Evolutionary conservation across 306 rosid species (phyloP), one percentile per base, ranked within the genome.

Genomic region (Crotalaria pallida): DNA sequence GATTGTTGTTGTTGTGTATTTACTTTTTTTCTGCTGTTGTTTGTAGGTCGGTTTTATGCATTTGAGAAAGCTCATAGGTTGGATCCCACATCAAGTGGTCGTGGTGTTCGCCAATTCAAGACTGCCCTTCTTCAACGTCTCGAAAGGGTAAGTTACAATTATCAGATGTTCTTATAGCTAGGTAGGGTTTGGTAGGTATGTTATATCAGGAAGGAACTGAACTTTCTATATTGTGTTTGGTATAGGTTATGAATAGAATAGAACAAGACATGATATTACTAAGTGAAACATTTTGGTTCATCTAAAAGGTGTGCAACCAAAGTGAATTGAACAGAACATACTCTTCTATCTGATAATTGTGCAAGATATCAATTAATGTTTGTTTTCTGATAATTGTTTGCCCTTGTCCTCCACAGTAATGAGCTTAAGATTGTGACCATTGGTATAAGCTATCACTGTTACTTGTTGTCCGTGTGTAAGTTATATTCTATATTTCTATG

Each of bases 101-200:
- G 99, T 48, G 99, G 99, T 70, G 99, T 94, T 67, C 94, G 99
- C 9, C 99, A 94, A 78, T 94, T 94, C 85, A 94, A 94, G 79
- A 94, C 99, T 7, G 95, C 97, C 6, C 96, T 94, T 61, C 97
- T 94, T 84, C 99, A 91, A 26, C 90, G 99, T 18, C 99, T 94
- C 58, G 98, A 90, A 84, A 82, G 97, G 84, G 98, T 93, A 70
- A 75, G 78, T 29, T 29, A 29, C 34, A 9, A 21, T 58, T 58
- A 12, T 7, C 57, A 1, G 48, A 13, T 5, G 22, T 36, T n/a
- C 26, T 29, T 15, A 10, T 10, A 51, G 15, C 45, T n/a, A n/a
- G n/a, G n/a, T n/a, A n/a, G n/a, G n/a, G n/a, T n/a, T n/a, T n/a
- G n/a, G n/a, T n/a, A n/a, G n/a, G n/a, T n/a, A n/a, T n/a, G n/a